Evolutionary conservation across 1,284 basidiomycete species (phyloP), one percentile per base, ranked within the genome.

Genomic region (Taiwanofungus camphoratus): DNA sequence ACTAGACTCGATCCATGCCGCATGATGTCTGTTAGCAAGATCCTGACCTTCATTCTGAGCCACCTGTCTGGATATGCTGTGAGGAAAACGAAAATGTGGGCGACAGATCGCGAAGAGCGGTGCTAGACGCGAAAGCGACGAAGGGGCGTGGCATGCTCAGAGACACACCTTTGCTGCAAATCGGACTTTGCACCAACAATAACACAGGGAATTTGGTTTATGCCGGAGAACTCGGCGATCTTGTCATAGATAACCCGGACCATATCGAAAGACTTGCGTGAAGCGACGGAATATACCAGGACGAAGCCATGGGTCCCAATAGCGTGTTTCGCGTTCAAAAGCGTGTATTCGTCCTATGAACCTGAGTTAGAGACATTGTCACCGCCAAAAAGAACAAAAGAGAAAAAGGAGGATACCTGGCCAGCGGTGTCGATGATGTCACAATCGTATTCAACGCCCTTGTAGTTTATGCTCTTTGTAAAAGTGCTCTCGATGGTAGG

Each of bases 401-500:
- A 41, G 24, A 58, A 3, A 39, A 20, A 48, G 18, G 44, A 46
- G 52, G 57, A 41, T 36, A 79, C 85, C 79, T 99, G 93, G 37
- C 96, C 96, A 43, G 96, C 96, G 48, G 94, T 97, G 68, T 99
- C 96, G 61, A 99, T 92, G 70, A 99, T 97, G 70, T 98, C 93
- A 70, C 92, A 92, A 53, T 92, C 82, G 61, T 91, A 98, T 53
- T 93, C 86, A 34, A 79, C 73, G 42, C 91, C 91, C 49, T 88
- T 87, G 71, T 87, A 82, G 52, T 77, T 79, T 66, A 98, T 79
- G 36, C 73, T 77, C 74, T 96, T 97, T 52, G 82, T 76, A 62
- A 90, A 90, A 34, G 87, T 91, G 55, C 76, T 81, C 66, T 97
- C 94, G 62, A 97, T 97, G 49, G 94, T 97, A 16, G 94, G 94